Evolutionary conservation across 768 basidiomycete species (phyloP).

Genomic region (Amylocystis lapponica): DNA sequence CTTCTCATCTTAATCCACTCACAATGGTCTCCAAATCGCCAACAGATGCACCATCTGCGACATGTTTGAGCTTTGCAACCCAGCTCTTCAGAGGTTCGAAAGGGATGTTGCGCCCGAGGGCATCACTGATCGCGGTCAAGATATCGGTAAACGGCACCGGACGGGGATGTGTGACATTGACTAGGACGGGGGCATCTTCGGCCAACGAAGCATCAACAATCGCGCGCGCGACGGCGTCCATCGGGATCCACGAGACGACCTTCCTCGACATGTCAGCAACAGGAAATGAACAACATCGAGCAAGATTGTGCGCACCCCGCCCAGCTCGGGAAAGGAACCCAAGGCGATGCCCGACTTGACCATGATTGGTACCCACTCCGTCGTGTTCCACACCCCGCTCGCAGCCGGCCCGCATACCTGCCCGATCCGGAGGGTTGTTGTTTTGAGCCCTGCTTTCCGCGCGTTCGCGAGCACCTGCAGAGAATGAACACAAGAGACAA

Average conservation of each 20-base stretch:
- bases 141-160: slow-evolving; percentile 25
- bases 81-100: not conserved
- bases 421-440: slow-evolving; percentile 29
- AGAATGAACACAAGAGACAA: slow-evolving; percentile 2
- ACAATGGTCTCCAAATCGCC: not conserved
- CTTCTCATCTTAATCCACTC: not conserved
- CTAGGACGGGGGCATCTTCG: slow-evolving; percentile 9
- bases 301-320: slow-evolving; percentile 26
- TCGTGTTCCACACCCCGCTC: slow-evolving; percentile 25
- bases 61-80: not conserved
- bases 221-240: slow-evolving; percentile 31
- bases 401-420: slow-evolving; percentile 22
- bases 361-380: slow-evolving; percentile 32
- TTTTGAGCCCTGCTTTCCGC: slow-evolving; percentile 24
- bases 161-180: slow-evolving; percentile 36
- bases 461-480: slow-evolving; percentile 28
- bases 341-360: slow-evolving; percentile 25
- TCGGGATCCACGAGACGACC: slow-evolving; percentile 39
- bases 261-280: too few relatives aligned
- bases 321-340: slow-evolving; percentile 25
- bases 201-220: slow-evolving; percentile 24
- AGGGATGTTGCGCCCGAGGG: slow-evolving; percentile 13
- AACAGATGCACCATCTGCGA: not conserved
- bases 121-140: slow-evolving; percentile 9
- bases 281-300: not conserved